Evolutionary conservation across 176 grass and related monocot species (phyloP).

Genomic region (Phragmites australis): DNA sequence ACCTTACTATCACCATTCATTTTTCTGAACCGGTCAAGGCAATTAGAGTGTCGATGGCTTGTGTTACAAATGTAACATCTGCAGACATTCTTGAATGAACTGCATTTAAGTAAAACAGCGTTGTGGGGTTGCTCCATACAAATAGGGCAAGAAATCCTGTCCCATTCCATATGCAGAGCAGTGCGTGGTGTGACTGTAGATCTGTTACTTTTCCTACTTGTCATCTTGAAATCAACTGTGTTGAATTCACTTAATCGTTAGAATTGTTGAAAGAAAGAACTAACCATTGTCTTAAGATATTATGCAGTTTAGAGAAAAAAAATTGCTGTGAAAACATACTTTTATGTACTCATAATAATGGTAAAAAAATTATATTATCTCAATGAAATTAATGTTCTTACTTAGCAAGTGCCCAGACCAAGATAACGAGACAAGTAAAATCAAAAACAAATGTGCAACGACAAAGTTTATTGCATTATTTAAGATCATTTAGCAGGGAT

Average conservation of each 20-base stretch:
- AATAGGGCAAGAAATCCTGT: constrained; percentile 92
- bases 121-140: constrained; percentile 99
- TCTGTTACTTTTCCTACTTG: constrained; percentile 70
- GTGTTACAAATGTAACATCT: constrained; percentile 96
- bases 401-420: neutral
- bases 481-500: neutral
- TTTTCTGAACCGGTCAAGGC: constrained; percentile 92
- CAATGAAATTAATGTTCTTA: neutral
- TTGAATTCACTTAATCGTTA: constrained; percentile 54
- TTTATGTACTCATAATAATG: neutral
- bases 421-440: neutral
- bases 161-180: constrained; percentile 92
- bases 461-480: neutral
- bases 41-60: constrained; percentile 97
- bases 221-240: constrained; percentile 83
- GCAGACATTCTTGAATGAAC: constrained; percentile 88
- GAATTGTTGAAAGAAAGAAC: constrained; percentile 48
- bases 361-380: no score
- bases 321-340: constrained; percentile 19
- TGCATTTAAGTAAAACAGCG: constrained; percentile 86
- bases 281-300: constrained; percentile 34
- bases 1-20: constrained; percentile 70
- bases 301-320: constrained; percentile 11
- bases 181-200: constrained; percentile 49
- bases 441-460: neutral